Evolutionary conservation across 2,329 filamentous ascomycete species (phyloP).

Genomic region (Colletotrichum brevisporum): DNA sequence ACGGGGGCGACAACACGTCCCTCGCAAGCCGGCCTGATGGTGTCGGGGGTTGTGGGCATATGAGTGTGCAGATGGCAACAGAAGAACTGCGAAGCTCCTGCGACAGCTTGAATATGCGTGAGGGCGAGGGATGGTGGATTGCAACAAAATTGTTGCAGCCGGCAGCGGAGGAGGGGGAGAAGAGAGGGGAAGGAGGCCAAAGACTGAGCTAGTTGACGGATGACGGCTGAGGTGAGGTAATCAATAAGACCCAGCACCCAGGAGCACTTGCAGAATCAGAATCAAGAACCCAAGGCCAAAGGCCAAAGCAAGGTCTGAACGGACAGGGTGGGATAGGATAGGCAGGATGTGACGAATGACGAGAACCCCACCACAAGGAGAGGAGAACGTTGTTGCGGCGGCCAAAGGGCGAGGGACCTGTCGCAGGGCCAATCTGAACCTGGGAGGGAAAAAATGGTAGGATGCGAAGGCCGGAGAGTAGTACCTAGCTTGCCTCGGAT

Average conservation of each 20-base stretch:
- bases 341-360: slow-evolving; percentile 2
- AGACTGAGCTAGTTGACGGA: background rate
- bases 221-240: background rate
- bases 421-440: no score
- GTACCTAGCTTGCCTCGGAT: no score
- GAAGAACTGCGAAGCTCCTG: background rate
- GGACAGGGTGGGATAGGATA: background rate
- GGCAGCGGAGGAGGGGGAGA: background rate
- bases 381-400: background rate
- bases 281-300: slow-evolving; percentile 1
- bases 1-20: background rate
- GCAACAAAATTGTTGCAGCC: background rate
- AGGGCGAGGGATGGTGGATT: no score
- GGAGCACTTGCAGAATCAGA: background rate
- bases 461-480: no score
- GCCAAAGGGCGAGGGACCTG: background rate
- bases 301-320: background rate
- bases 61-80: background rate
- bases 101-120: background rate
- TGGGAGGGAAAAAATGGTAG: no score
- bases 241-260: slow-evolving; percentile 2
- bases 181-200: background rate
- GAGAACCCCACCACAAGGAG: slow-evolving; percentile 4
- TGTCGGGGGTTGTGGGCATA: background rate
- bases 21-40: background rate